Percentiles rank a stretch among this genome's conserved stretches.
phyloP scores from a whole-genome alignment of 768 basidiomycete genomes.

The Lepiota brunneoincarnata region DNA sequence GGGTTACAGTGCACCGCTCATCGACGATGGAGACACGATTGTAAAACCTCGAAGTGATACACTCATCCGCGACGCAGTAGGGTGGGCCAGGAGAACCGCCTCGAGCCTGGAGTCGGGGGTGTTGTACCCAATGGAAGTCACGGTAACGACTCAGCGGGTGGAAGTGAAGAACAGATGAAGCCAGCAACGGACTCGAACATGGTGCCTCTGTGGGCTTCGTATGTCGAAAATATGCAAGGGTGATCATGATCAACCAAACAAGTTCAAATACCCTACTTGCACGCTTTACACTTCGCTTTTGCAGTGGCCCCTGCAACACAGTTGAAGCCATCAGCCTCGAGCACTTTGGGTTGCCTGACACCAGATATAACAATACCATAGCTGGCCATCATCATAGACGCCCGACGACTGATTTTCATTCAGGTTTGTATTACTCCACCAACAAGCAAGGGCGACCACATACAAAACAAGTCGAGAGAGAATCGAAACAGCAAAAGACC shows the following conservation, averaged over 20 bases:
- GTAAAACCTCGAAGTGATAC: slow-evolving; percentile 78
- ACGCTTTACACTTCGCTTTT: too few relatives aligned
- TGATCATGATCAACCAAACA: too few relatives aligned
- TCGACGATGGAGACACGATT: slow-evolving; percentile 74
- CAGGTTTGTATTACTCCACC: too few relatives aligned
- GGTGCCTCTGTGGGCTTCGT: slow-evolving; percentile 79
- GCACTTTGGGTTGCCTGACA: too few relatives aligned
- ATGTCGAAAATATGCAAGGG: too few relatives aligned
- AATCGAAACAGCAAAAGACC: slow-evolving; percentile 3
- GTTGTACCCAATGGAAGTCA: slow-evolving; percentile 62
- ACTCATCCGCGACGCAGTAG: slow-evolving; percentile 82
- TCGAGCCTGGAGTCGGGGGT: slow-evolving; percentile 75
- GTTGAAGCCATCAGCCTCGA: too few relatives aligned
- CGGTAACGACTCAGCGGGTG: slow-evolving; percentile 49
- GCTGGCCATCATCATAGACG: too few relatives aligned
- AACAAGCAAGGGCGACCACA: too few relatives aligned
- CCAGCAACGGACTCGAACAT: slow-evolving; percentile 81
- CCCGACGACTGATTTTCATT: too few relatives aligned
- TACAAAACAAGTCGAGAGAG: background rate
- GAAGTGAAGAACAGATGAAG: slow-evolving; percentile 48
- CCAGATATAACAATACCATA: too few relatives aligned
- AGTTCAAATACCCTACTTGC: too few relatives aligned
- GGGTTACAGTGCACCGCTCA: slow-evolving; percentile 77
- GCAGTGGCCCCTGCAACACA: too few relatives aligned
- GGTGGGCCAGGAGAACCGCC: slow-evolving; percentile 70